A percentile compares a stretch with the other conserved stretches of the same genome.
These are phyloP conservation scores for Entomortierella lignicola DNA, from an alignment of 192 early-diverging fungal genomes.

Conservation along the genomic window DNA sequence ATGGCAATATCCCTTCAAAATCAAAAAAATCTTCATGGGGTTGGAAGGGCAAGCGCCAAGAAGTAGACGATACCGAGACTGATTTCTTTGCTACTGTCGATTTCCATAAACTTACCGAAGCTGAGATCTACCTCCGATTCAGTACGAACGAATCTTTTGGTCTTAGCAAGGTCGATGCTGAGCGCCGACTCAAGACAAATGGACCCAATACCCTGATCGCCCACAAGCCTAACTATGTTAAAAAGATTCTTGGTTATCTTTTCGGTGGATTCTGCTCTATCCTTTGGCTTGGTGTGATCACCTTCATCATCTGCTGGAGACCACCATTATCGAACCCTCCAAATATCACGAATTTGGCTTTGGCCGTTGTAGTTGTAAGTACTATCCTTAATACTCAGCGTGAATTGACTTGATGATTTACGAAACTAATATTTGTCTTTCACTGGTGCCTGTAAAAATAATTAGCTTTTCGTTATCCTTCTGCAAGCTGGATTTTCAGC, in stretches of 20 bases:
- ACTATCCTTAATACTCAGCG: not conserved
- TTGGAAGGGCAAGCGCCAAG: slow-evolving; percentile 7
- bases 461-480: slow-evolving; percentile 67
- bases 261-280: slow-evolving; percentile 80
- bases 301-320: slow-evolving; percentile 73
- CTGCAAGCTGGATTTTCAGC: slow-evolving; percentile 77
- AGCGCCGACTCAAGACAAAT: slow-evolving; percentile 39
- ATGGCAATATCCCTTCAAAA: not conserved
- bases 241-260: slow-evolving; percentile 61
- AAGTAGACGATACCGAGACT: slow-evolving; percentile 30
- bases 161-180: slow-evolving; percentile 32
- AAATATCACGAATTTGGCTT: slow-evolving; percentile 64
- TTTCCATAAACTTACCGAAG: slow-evolving; percentile 55
- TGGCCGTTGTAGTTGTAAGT: slow-evolving; percentile 66
- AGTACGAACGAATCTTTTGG: slow-evolving; percentile 44
- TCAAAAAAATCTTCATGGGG: not conserved
- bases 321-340: slow-evolving; percentile 65
- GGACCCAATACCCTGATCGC: slow-evolving; percentile 57
- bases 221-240: slow-evolving; percentile 48
- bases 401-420: not conserved
- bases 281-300: slow-evolving; percentile 74
- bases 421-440: not conserved
- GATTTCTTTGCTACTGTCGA: slow-evolving; percentile 48
- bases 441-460: not conserved
- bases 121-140: slow-evolving; percentile 53